Evolutionary conservation across 2,329 filamentous ascomycete genomes (phyloP).

Genomic region (Epichloe sp.): DNA sequence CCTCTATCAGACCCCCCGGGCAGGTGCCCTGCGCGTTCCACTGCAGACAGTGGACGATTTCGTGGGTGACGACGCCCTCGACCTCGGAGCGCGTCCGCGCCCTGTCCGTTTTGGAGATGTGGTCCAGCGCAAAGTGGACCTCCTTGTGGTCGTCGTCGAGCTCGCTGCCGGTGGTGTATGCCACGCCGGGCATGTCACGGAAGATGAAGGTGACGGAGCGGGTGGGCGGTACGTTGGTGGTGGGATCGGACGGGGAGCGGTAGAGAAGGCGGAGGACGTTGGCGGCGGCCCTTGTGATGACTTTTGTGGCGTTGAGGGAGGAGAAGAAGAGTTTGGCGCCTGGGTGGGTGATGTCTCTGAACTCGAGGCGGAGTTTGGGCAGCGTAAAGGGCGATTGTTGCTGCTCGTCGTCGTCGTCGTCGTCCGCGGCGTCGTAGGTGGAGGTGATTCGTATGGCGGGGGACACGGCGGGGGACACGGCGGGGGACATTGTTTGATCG

Average conservation of each 20-base stretch:
- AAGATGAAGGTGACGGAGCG: constrained; percentile 78
- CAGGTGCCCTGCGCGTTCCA: constrained; percentile 50
- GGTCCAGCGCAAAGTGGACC: constrained; percentile 73
- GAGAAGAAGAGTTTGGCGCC: constrained; percentile 56
- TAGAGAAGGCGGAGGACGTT: constrained; percentile 67
- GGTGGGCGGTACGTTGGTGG: constrained; percentile 44
- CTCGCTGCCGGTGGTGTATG: constrained; percentile 72
- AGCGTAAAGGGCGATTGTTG: constrained; percentile 21
- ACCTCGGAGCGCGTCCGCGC: constrained; percentile 48
- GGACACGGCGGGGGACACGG: constrained; percentile 18
- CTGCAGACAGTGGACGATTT: constrained; percentile 92
- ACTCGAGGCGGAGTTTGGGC: constrained; percentile 46
- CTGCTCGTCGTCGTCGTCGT: neutral
- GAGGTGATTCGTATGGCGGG: constrained; percentile 10
- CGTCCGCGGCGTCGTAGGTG: neutral
- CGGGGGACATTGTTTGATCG: neutral
- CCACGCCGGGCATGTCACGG: constrained; percentile 68
- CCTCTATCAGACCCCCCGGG: constrained; percentile 77
- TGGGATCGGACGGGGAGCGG: constrained; percentile 25
- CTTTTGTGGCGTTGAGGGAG: constrained; percentile 46
- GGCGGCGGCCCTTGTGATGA: constrained; percentile 49
- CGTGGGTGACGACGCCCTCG: constrained; percentile 73
- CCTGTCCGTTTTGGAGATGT: constrained; percentile 43
- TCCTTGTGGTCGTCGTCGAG: constrained; percentile 83
- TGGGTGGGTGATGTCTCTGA: constrained; percentile 43